phyloP scores from a whole-genome alignment of 768 basidiomycete species.

The Cyclocybe cylindracea region DNA sequence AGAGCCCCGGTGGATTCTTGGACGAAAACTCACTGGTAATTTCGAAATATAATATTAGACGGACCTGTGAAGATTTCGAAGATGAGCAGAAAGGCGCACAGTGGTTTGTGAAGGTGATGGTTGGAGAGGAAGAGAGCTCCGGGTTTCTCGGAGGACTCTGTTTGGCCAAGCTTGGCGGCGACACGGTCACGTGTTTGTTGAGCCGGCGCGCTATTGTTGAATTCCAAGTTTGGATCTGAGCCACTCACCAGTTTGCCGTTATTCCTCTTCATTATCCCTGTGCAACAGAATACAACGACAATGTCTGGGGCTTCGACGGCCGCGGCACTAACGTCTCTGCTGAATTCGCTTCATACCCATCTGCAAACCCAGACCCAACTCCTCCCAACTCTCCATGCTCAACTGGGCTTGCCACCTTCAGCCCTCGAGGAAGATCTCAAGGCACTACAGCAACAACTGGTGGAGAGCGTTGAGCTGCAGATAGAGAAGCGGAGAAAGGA shows the following conservation, averaged over 20 bases:
- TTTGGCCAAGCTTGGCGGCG: no score
- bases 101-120: no score
- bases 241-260: neutral
- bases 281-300: neutral
- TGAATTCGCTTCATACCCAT: constrained; percentile 77
- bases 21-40: no score
- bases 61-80: no score
- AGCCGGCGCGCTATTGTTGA: no score
- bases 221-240: no score
- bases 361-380: constrained; percentile 81
- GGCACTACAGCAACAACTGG: constrained; percentile 71
- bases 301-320: constrained; percentile 31
- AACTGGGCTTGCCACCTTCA: constrained; percentile 79
- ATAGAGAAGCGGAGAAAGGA: constrained; percentile 71
- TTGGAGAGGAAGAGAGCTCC: no score
- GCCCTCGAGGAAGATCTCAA: constrained; percentile 82
- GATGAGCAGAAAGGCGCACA: no score
- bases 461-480: constrained; percentile 73
- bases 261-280: constrained; percentile 6
- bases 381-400: constrained; percentile 78
- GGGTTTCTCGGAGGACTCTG: no score
- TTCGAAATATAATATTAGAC: no score
- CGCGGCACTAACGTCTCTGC: constrained; percentile 57
- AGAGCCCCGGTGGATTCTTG: no score
- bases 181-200: no score